A percentile compares a stretch with the other conserved stretches of the same genome.
These are phyloP conservation scores for Andrographis paniculata DNA, from an alignment of 305 asterid genomes.

Conservation along the genomic window DNA sequence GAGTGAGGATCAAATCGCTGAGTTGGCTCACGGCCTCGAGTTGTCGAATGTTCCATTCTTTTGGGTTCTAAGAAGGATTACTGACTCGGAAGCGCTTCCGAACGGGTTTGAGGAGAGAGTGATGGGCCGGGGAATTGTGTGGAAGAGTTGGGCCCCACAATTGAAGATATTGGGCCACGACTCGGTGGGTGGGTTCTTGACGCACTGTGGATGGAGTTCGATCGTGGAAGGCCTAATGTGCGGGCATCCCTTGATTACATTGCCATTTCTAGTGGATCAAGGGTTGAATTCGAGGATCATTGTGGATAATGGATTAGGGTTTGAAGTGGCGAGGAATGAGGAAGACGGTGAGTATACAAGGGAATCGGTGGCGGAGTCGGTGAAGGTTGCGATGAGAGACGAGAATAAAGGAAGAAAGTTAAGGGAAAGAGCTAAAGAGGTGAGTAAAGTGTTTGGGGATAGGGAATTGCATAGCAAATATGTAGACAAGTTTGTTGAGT, in stretches of 20 bases:
- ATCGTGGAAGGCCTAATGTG: constrained; percentile 37
- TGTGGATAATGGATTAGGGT: constrained; percentile 30
- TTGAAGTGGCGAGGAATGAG: constrained; percentile 33
- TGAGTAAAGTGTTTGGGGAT: constrained; percentile 21
- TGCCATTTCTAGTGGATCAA: constrained; percentile 42
- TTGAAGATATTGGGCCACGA: constrained; percentile 33
- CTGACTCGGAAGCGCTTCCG: constrained; percentile 22
- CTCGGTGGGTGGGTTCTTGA: constrained; percentile 44
- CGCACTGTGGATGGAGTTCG: constrained; percentile 51
- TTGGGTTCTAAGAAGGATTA: constrained; percentile 27
- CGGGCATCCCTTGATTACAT: constrained; percentile 26
- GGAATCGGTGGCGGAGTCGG: constrained; percentile 28
- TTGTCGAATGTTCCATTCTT: constrained; percentile 36
- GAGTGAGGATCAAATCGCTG: constrained; percentile 29
- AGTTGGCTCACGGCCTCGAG: constrained; percentile 45
- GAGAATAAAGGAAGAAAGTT: constrained; percentile 23
- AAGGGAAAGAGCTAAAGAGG: constrained; percentile 16
- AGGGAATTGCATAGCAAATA: constrained; percentile 22
- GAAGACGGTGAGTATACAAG: constrained; percentile 38
- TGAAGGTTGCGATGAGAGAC: constrained; percentile 32
- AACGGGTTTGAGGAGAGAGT: constrained; percentile 41
- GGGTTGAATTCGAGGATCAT: constrained; percentile 38
- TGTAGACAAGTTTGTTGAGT: constrained; percentile 18
- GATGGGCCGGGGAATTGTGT: constrained; percentile 34
- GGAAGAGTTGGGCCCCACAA: constrained; percentile 52